phyloP scores from a whole-genome alignment of 2,329 filamentous ascomycete genomes.

The Ascochyta clinopodiicola region DNA sequence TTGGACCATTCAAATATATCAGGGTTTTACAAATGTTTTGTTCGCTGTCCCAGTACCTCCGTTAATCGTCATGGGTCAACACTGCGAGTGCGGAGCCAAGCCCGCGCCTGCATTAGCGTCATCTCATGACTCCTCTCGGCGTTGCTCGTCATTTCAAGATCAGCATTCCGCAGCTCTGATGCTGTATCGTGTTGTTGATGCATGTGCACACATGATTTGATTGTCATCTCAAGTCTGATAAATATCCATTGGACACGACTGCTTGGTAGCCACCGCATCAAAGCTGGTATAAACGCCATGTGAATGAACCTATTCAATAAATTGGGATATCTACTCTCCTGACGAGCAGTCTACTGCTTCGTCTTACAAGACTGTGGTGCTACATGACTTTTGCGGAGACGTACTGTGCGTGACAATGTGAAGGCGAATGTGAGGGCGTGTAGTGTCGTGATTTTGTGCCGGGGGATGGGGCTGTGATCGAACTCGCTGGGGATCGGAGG shows the following conservation, averaged over 20 bases:
- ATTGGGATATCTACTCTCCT: constrained; percentile 38
- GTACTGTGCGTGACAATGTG: constrained; percentile 32
- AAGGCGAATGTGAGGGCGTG: constrained; percentile 21
- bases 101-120: constrained; percentile 17
- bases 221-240: background rate
- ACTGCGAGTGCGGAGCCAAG: constrained; percentile 12
- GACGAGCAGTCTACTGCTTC: constrained; percentile 24
- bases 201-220: background rate
- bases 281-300: constrained; percentile 20
- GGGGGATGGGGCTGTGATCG: constrained; percentile 18
- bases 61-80: constrained; percentile 2
- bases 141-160: background rate
- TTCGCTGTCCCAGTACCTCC: background rate
- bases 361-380: constrained; percentile 43
- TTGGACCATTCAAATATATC: background rate
- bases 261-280: background rate
- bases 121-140: constrained; percentile 7
- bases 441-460: constrained; percentile 17
- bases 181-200: no score
- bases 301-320: constrained; percentile 19
- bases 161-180: background rate
- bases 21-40: background rate
- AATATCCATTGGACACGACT: constrained; percentile 11
- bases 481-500: constrained; percentile 12
- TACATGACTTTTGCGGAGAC: constrained; percentile 42